Conservation (phyloP, 805 yeast genomes). For the Candida andamanensis region DNA sequence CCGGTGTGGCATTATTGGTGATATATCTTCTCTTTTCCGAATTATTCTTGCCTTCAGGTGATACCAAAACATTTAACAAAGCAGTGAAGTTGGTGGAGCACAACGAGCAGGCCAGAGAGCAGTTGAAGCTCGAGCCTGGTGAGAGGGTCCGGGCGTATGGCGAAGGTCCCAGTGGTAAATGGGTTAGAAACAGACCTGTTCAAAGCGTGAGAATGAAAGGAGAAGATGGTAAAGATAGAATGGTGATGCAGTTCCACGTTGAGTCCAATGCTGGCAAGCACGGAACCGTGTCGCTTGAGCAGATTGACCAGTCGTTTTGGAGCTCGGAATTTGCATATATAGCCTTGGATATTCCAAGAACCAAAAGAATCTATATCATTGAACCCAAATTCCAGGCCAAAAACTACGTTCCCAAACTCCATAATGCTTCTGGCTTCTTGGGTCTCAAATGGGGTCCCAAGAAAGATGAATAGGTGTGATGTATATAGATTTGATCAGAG, state of each 20-base stretch:
- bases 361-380: constrained; percentile 62
- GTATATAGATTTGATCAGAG: too few species aligned
- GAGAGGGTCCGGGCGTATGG: constrained; percentile 80
- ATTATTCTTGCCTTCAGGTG: constrained; percentile 83
- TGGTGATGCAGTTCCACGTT: constrained; percentile 81
- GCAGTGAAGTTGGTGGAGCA: constrained; percentile 75
- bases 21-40: constrained; percentile 76
- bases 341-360: constrained; percentile 71
- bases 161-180: constrained; percentile 61
- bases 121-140: constrained; percentile 50
- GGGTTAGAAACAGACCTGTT: constrained; percentile 88
- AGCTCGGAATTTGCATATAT: constrained; percentile 67
- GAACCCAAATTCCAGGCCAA: constrained; percentile 50
- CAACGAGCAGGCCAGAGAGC: constrained; percentile 52
- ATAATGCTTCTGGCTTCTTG: constrained; percentile 53
- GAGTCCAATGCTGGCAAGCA: constrained; percentile 58
- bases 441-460: constrained; percentile 88
- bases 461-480: constrained; percentile 42
- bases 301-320: constrained; percentile 62
- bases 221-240: constrained; percentile 72
- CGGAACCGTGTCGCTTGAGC: constrained; percentile 77
- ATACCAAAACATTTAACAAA: constrained; percentile 83
- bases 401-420: constrained; percentile 33
- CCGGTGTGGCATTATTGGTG: constrained; percentile 62
- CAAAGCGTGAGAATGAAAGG: constrained; percentile 63